These are phyloP conservation scores for Bombardia bombarda DNA, from an alignment of 495 filamentous ascomycete species.

Conservation along the genomic window DNA sequence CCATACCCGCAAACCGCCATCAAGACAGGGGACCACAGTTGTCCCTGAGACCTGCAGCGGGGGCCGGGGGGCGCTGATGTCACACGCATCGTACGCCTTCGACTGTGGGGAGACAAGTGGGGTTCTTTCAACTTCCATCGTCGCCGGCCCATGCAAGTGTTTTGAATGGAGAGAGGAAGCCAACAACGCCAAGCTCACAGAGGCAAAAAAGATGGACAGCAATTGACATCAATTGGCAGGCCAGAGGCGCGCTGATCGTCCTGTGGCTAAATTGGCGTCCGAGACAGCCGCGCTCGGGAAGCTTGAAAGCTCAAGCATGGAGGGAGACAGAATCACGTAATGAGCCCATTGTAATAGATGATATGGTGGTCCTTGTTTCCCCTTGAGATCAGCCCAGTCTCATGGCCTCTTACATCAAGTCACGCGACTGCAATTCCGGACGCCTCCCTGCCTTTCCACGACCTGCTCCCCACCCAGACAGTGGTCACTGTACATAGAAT, in stretches of 20 bases:
- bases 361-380: background rate
- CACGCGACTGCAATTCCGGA: conserved; percentile 20
- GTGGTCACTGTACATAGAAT: background rate
- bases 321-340: conserved; percentile 11
- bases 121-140: background rate
- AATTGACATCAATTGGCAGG: conserved; percentile 17
- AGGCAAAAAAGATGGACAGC: background rate
- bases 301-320: background rate
- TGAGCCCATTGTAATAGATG: background rate
- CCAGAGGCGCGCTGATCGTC: conserved; percentile 4
- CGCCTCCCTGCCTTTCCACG: conserved; percentile 12
- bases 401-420: conserved; percentile 17
- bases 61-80: conserved; percentile 15
- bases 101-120: conserved; percentile 5
- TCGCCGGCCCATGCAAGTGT: background rate
- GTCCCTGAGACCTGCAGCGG: conserved; percentile 15
- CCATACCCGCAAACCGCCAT: conserved; percentile 21
- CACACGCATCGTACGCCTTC: conserved; percentile 10
- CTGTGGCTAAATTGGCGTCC: conserved; percentile 15
- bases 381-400: conserved; percentile 16
- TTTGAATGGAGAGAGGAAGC: background rate
- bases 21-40: conserved; percentile 2
- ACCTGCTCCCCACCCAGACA: conserved; percentile 3
- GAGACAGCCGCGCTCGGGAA: background rate
- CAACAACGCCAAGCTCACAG: conserved; percentile 3